Conservation (phyloP, 495 filamentous ascomycete species). For the Annulohypoxylon stygium region DNA sequence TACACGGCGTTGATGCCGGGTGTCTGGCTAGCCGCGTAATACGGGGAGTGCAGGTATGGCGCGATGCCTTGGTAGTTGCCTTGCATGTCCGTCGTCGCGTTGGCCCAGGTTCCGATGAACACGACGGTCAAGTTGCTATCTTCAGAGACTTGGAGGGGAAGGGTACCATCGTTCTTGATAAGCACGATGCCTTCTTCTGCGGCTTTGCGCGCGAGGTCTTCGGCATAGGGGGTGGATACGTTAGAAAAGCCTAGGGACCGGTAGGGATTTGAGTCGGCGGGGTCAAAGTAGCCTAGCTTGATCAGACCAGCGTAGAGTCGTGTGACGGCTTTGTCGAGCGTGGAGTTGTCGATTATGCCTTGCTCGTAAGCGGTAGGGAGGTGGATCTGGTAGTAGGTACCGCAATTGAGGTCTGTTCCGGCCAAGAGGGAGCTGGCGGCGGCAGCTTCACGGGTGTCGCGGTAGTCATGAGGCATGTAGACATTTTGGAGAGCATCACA, state of each 20-base stretch:
- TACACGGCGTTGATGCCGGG: slow-evolving; percentile 61
- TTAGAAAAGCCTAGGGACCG: slow-evolving; percentile 64
- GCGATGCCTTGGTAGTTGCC: slow-evolving; percentile 70
- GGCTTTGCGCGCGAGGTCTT: slow-evolving; percentile 69
- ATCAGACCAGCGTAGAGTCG: slow-evolving; percentile 67
- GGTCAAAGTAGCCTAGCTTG: slow-evolving; percentile 71
- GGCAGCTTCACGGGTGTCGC: slow-evolving; percentile 58
- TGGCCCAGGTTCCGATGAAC: slow-evolving; percentile 71
- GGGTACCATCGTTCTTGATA: slow-evolving; percentile 69
- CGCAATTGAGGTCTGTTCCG: slow-evolving; percentile 73
- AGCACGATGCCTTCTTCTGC: slow-evolving; percentile 71
- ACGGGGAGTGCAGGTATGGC: slow-evolving; percentile 56
- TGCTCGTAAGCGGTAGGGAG: slow-evolving; percentile 64
- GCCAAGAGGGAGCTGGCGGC: slow-evolving; percentile 66
- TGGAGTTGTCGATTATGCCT: slow-evolving; percentile 61
- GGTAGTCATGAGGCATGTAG: slow-evolving; percentile 65
- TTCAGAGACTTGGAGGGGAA: slow-evolving; percentile 63
- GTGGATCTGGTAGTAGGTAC: slow-evolving; percentile 65
- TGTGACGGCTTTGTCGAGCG: slow-evolving; percentile 65
- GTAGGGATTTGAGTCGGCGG: slow-evolving; percentile 55
- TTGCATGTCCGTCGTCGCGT: slow-evolving; percentile 69
- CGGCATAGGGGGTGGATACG: slow-evolving; percentile 63
- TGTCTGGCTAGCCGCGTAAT: slow-evolving; percentile 64
- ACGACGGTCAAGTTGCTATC: slow-evolving; percentile 59
- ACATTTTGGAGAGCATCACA: slow-evolving; percentile 71